Percentiles rank a stretch among this genome's conserved stretches.
Conservation (phyloP, 2,329 filamentous ascomycete genomes). For the Lasiodiplodia theobromae region DNA sequence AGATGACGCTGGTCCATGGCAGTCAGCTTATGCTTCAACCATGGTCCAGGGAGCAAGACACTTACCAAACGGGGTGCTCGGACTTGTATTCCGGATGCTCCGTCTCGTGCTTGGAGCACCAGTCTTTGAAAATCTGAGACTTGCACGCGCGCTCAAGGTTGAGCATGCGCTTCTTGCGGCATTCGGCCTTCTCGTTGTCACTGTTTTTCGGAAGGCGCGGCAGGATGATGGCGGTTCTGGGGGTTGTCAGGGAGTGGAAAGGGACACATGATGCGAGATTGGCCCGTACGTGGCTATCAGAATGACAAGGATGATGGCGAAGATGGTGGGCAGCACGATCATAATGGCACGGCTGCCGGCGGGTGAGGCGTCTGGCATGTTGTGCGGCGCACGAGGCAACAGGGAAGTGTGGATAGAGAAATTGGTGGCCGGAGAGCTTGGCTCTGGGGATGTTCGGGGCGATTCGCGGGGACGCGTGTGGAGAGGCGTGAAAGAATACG, state of each 20-base stretch:
- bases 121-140: constrained; percentile 43
- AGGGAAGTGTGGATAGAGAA: neutral
- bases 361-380: constrained; percentile 23
- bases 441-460: neutral
- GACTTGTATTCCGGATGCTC: constrained; percentile 29
- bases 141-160: constrained; percentile 43
- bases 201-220: constrained; percentile 30
- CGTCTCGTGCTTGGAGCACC: constrained; percentile 34
- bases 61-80: constrained; percentile 27
- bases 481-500: constrained; percentile 6
- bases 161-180: constrained; percentile 39
- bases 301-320: constrained; percentile 41
- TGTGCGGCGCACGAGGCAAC: neutral
- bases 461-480: neutral
- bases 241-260: neutral
- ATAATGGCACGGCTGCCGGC: constrained; percentile 32
- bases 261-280: neutral
- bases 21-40: constrained; percentile 7
- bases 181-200: constrained; percentile 36
- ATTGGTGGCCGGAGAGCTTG: constrained; percentile 4
- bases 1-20: constrained; percentile 41
- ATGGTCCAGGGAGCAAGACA: neutral
- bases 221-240: constrained; percentile 25
- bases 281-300: constrained; percentile 41
- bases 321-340: constrained; percentile 42